phyloP scores from a whole-genome alignment of 257 asterid genomes.

The Mentha longifolia region DNA sequence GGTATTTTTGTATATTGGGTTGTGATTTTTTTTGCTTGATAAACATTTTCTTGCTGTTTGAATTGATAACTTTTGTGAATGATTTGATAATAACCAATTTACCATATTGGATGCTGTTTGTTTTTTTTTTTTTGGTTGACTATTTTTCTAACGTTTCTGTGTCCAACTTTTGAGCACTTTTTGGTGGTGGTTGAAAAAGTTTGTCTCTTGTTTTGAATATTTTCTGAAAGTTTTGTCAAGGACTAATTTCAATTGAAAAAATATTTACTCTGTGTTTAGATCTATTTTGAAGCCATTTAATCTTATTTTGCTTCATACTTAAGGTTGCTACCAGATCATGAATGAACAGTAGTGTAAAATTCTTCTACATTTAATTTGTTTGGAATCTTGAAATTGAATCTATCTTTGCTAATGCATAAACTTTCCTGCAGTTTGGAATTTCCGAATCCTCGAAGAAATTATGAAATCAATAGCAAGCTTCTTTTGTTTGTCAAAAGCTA shows the following conservation, averaged over 20 bases:
- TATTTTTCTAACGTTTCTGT: slow-evolving; percentile 27
- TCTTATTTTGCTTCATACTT: neutral
- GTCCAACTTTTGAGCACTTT: slow-evolving; percentile 21
- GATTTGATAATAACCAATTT: slow-evolving; percentile 20
- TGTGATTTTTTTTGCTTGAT: neutral
- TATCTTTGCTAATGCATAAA: neutral
- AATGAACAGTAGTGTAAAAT: neutral
- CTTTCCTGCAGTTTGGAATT: slow-evolving; percentile 32
- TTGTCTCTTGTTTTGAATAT: neutral
- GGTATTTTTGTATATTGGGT: slow-evolving; percentile 18
- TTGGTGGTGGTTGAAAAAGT: slow-evolving; percentile 23
- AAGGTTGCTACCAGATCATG: neutral
- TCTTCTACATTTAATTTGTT: neutral
- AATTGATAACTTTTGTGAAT: slow-evolving; percentile 14
- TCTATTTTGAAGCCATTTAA: neutral
- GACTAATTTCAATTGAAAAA: slow-evolving; percentile 6
- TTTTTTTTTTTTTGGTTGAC: slow-evolving; percentile 27
- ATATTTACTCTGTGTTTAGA: neutral
- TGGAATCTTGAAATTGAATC: slow-evolving; percentile 4
- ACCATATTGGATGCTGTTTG: neutral
- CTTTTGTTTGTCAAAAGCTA: slow-evolving; percentile 52
- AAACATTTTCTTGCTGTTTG: neutral
- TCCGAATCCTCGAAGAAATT: slow-evolving; percentile 20
- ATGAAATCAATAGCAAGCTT: slow-evolving; percentile 54
- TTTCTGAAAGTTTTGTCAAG: neutral